These are phyloP conservation scores for Neonectria magnoliae DNA, from an alignment of 2,329 filamentous ascomycete genomes.

Conservation along the genomic window DNA sequence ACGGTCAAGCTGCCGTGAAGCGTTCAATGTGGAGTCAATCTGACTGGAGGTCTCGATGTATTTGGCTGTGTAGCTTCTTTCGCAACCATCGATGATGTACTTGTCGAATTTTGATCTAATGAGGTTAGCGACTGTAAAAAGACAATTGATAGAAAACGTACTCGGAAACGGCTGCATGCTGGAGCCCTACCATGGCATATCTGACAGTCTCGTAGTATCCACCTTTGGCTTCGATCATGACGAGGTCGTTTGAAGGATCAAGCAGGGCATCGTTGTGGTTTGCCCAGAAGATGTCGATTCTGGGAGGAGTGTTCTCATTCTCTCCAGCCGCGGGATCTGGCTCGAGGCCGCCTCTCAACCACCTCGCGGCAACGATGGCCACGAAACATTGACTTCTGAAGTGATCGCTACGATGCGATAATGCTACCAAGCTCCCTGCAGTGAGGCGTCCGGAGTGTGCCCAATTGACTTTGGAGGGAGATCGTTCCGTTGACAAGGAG, in stretches of 20 bases:
- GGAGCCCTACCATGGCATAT: slow-evolving; percentile 77
- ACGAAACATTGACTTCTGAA: slow-evolving; percentile 75
- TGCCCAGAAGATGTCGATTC: slow-evolving; percentile 81
- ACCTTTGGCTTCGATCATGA: slow-evolving; percentile 81
- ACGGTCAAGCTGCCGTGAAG: slow-evolving; percentile 63
- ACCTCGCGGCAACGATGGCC: slow-evolving; percentile 77
- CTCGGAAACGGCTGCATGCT: slow-evolving; percentile 65
- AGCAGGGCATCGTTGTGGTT: slow-evolving; percentile 67
- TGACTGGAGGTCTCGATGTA: slow-evolving; percentile 41
- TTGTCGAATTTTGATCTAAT: slow-evolving; percentile 67
- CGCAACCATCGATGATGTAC: slow-evolving; percentile 64
- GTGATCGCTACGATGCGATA: slow-evolving; percentile 64
- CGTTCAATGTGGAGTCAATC: neutral
- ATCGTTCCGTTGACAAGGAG: slow-evolving; percentile 74
- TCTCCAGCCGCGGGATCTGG: slow-evolving; percentile 52
- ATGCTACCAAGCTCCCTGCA: slow-evolving; percentile 62
- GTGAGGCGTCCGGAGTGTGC: slow-evolving; percentile 61
- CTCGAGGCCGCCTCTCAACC: slow-evolving; percentile 67
- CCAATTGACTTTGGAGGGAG: slow-evolving; percentile 75
- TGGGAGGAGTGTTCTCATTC: slow-evolving; percentile 60
- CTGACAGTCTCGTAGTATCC: slow-evolving; percentile 83
- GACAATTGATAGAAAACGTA: slow-evolving; percentile 48
- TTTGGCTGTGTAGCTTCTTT: slow-evolving; percentile 40
- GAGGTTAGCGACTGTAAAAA: neutral
- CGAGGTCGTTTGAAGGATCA: slow-evolving; percentile 73